Evolutionary conservation across 257 asterid genomes (phyloP).

Genomic region (Paulownia fortunei): DNA sequence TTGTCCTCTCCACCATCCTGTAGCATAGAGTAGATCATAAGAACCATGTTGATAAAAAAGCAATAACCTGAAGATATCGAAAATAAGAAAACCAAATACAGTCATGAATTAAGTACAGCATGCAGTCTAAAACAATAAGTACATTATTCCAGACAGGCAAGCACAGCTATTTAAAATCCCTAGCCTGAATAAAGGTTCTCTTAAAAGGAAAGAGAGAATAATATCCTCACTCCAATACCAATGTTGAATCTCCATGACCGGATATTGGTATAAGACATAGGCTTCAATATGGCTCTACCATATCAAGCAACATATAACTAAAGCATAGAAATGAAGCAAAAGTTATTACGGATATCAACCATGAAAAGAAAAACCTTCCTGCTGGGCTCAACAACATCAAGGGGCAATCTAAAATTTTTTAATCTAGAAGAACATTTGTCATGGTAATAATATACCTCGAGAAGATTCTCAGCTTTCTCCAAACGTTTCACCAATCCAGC

Average conservation of each 20-base stretch:
- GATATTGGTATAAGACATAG: neutral
- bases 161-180: neutral
- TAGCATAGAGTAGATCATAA: conserved; percentile 30
- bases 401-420: neutral
- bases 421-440: neutral
- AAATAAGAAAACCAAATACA: neutral
- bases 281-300: conserved; percentile 4
- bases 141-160: neutral
- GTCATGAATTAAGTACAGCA: neutral
- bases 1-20: conserved; percentile 81
- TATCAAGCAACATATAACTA: conserved; percentile 1
- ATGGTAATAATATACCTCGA: conserved; percentile 49
- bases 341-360: neutral
- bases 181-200: conserved; percentile 19
- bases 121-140: conserved; percentile 3
- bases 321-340: neutral
- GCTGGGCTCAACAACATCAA: neutral
- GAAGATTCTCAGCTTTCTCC: conserved; percentile 84
- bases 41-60: conserved; percentile 2
- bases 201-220: conserved; percentile 8
- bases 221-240: neutral
- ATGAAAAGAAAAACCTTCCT: neutral
- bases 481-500: conserved; percentile 97
- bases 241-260: neutral
- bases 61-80: conserved; percentile 13